phyloP scores from a whole-genome alignment of 2,329 filamentous ascomycete species.

The Pochonia chlamydosporia region DNA sequence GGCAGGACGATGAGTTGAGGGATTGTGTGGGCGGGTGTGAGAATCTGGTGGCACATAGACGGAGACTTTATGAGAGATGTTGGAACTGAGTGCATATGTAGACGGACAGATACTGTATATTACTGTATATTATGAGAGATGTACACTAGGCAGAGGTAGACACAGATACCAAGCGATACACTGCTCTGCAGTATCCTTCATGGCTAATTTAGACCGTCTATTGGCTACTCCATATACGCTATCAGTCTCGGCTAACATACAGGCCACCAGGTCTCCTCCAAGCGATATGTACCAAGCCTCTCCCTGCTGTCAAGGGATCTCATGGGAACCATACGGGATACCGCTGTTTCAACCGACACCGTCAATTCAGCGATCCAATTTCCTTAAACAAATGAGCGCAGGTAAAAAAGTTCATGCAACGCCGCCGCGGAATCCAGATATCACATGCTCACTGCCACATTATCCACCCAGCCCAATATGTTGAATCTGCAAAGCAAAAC shows the following conservation, averaged over 20 bases:
- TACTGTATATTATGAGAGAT: background rate
- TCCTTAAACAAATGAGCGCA: background rate
- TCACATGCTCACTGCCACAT: background rate
- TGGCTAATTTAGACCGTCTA: background rate
- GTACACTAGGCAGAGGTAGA: no score
- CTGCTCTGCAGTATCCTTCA: no score
- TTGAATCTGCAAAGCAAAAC: background rate
- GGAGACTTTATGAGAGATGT: slow-evolving; percentile 26
- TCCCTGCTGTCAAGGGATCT: background rate
- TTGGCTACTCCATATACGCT: background rate
- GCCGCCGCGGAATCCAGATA: background rate
- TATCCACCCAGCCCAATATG: background rate
- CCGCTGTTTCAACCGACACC: background rate
- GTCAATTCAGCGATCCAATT: background rate
- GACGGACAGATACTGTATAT: background rate
- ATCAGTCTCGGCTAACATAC: background rate
- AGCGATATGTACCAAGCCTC: background rate
- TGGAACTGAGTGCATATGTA: slow-evolving; percentile 16
- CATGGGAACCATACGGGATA: background rate
- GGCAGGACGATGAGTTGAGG: slow-evolving; percentile 57
- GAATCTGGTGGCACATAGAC: slow-evolving; percentile 51
- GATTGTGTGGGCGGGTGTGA: slow-evolving; percentile 49
- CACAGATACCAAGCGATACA: no score
- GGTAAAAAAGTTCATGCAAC: background rate
- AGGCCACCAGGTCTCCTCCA: background rate